A percentile compares a stretch with the other conserved stretches of the same genome.
Evolutionary conservation across 176 grass and related monocot genomes (phyloP).

Genomic region (Raddia guianensis): DNA sequence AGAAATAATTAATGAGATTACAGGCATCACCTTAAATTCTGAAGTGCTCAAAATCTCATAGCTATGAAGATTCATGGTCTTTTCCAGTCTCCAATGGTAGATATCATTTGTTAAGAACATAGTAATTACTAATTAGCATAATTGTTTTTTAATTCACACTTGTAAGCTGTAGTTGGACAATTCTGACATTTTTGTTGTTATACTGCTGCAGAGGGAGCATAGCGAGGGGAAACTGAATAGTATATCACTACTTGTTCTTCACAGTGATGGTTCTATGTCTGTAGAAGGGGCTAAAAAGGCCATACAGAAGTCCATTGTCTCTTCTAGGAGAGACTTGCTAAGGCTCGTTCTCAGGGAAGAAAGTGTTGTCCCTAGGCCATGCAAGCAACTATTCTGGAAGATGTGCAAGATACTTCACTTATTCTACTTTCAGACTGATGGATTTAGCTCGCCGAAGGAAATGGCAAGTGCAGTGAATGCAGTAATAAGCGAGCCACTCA

Average conservation of each 20-base stretch:
- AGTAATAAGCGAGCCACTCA: constrained; percentile 49
- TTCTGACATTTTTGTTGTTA: not conserved
- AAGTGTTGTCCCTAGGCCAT: constrained; percentile 61
- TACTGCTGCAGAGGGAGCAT: constrained; percentile 56
- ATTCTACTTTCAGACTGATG: constrained; percentile 74
- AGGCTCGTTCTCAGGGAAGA: constrained; percentile 55
- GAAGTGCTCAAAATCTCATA: not conserved
- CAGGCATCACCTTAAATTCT: too few species aligned
- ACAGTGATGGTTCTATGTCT: constrained; percentile 46
- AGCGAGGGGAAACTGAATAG: constrained; percentile 67
- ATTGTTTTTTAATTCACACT: not conserved
- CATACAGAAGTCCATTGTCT: constrained; percentile 33
- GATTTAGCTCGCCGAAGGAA: constrained; percentile 73
- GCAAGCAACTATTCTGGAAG: constrained; percentile 90
- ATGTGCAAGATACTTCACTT: constrained; percentile 75
- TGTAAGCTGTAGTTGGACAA: not conserved
- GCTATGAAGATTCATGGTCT: not conserved
- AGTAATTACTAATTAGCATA: not conserved
- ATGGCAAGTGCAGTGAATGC: constrained; percentile 70
- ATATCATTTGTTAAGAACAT: too few species aligned
- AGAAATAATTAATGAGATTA: not conserved
- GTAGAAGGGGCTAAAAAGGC: constrained; percentile 41
- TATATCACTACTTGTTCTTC: constrained; percentile 44
- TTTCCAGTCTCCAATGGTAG: not conserved
- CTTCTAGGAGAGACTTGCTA: constrained; percentile 53